These are phyloP conservation scores for Akanthomyces dipterigenus DNA, from an alignment of 2,329 filamentous ascomycete species.

Conservation along the genomic window DNA sequence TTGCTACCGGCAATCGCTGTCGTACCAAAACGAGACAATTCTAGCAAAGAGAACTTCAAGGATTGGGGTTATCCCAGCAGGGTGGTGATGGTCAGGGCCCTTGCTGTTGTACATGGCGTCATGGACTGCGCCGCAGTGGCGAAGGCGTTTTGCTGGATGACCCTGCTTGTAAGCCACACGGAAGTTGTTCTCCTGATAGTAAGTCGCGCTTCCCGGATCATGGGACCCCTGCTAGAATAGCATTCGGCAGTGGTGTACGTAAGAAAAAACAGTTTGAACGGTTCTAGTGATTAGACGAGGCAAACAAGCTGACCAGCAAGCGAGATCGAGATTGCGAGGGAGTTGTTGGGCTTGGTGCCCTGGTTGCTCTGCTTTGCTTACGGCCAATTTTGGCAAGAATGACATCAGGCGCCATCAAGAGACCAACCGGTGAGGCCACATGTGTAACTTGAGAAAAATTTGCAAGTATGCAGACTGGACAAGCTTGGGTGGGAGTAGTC, in stretches of 20 bases:
- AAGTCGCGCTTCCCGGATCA: not conserved
- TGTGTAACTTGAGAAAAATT: too few species aligned
- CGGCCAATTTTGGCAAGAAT: not conserved
- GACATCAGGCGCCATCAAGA: not conserved
- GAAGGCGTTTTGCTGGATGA: not conserved
- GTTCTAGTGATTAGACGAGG: not conserved
- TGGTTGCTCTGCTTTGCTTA: not conserved
- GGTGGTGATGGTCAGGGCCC: not conserved
- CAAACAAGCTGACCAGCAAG: not conserved
- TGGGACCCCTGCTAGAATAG: not conserved
- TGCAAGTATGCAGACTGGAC: too few species aligned
- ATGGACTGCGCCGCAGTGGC: slow-evolving; percentile 3
- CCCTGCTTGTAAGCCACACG: too few species aligned
- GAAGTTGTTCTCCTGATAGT: too few species aligned
- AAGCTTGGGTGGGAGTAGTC: too few species aligned
- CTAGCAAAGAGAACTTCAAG: too few species aligned
- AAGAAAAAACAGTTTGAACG: not conserved
- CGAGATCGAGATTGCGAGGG: not conserved
- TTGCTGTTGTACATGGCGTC: not conserved
- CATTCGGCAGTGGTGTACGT: not conserved
- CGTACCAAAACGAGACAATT: not conserved
- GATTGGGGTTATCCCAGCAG: too few species aligned
- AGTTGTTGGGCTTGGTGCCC: not conserved
- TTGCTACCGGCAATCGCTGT: not conserved
- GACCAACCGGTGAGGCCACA: not conserved